Conservation (phyloP, 441 rosid species). For the Erodium trifolium region DNA sequence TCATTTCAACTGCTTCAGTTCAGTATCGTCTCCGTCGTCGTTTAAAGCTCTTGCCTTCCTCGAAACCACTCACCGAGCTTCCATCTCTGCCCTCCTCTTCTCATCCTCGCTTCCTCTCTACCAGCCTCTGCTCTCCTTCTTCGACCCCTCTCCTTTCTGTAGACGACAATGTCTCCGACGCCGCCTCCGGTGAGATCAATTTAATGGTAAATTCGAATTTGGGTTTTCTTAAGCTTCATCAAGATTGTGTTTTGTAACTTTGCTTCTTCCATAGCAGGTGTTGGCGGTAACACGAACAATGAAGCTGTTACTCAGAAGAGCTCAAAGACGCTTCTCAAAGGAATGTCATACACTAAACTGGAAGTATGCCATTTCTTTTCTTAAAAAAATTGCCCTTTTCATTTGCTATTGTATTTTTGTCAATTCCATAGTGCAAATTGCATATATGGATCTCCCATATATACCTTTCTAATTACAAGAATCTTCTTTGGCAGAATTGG, state of each 20-base stretch:
- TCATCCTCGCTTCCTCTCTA: slow-evolving; percentile 16
- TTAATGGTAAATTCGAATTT: not conserved
- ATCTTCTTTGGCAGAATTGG: slow-evolving; percentile 49
- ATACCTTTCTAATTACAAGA: not conserved
- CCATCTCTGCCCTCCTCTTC: slow-evolving; percentile 9
- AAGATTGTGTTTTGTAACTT: not conserved
- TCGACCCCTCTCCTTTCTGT: slow-evolving; percentile 21
- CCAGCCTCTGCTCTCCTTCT: slow-evolving; percentile 23
- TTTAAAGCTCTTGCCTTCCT: slow-evolving; percentile 18
- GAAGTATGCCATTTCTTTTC: slow-evolving; percentile 33
- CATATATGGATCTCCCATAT: not conserved
- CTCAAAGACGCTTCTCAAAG: slow-evolving; percentile 55
- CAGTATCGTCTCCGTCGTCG: slow-evolving; percentile 5
- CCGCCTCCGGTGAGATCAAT: slow-evolving; percentile 12
- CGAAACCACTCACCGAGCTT: slow-evolving; percentile 4
- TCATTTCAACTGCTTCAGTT: not conserved
- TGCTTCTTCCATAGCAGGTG: slow-evolving; percentile 12
- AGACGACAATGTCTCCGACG: slow-evolving; percentile 21
- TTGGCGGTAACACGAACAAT: slow-evolving; percentile 11
- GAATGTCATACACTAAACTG: slow-evolving; percentile 54
- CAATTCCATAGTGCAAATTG: not conserved
- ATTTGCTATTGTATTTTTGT: too few relatives aligned
- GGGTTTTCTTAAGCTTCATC: not conserved
- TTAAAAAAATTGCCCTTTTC: too few relatives aligned
- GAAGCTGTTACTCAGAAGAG: slow-evolving; percentile 16